Evolutionary conservation across 805 yeast genomes (phyloP), one percentile per base, ranked within the genome.

Genomic region (Kodamaea laetipori): DNA sequence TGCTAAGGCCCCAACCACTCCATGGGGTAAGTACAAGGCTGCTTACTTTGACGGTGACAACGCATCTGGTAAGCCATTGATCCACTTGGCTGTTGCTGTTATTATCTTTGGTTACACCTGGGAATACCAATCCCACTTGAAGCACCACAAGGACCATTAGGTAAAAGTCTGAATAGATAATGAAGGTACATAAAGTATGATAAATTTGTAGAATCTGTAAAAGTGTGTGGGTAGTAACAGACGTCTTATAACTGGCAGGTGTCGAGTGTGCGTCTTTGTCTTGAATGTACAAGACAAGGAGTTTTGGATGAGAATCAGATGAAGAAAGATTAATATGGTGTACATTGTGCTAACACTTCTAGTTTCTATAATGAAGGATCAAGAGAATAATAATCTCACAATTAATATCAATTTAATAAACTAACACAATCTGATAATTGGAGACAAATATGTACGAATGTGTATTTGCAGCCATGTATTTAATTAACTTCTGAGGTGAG

Each of bases 61-160:
- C 60, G 92, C 90, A 53, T 76, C 87, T 40, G 95, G 90, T 65
- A 81, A 78, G 67, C 95, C 95, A 64, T 74, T 87, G 59, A 61
- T 87, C 56, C 96, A 90, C 73, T 73, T 83, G 56, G 84, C 89
- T 49, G 61, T 78, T 46, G 79, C 78, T 65, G 67, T 89, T 67
- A 66, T 88, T 55, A 65, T 78, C 52, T 73, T 86, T 47, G 97
- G 97, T 61, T 90, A 90, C 85, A 77, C 89, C 52, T 75, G 88
- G 74, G 97, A 90, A 76, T 90, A 90, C 82, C 86, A 84, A 77
- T 81, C 88, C 82, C 97, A 92, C 76, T 81, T 71, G 65, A 71
- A 71, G 61, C 75, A 69, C 63, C 54, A 50, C 53, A 44, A 44
- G 43, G 43, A 44, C 34, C 51, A 48, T 35, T 48, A 45, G 38